Percentiles rank a stretch among this genome's conserved stretches.
Evolutionary conservation across 495 filamentous ascomycete species (phyloP).

Genomic region (Aspergillus funiculosus): DNA sequence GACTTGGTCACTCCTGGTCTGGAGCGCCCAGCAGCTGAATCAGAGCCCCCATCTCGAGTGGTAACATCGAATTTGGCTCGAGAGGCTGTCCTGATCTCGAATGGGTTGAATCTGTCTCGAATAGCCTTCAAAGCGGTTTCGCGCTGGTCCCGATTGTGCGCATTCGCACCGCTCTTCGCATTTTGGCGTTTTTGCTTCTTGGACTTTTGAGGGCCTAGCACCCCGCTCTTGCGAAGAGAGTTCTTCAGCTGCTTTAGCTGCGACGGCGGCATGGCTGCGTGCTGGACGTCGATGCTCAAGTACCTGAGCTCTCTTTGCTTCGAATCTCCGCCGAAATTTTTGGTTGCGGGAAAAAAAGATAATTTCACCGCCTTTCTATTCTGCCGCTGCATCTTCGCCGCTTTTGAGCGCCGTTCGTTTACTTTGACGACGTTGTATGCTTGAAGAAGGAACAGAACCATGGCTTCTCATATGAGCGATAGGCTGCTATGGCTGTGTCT

Average conservation of each 20-base stretch:
- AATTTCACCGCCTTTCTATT: slow-evolving; percentile 35
- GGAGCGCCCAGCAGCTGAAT: slow-evolving; percentile 44
- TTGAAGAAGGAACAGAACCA: slow-evolving; percentile 13
- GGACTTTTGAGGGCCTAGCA: slow-evolving; percentile 81
- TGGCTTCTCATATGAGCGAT: slow-evolving; percentile 40
- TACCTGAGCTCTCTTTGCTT: slow-evolving; percentile 2
- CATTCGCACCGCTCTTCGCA: slow-evolving; percentile 54
- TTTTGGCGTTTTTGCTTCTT: slow-evolving; percentile 83
- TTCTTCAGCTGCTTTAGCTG: slow-evolving; percentile 93
- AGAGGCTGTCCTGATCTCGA: slow-evolving; percentile 74
- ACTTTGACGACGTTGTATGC: not conserved
- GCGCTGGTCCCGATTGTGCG: slow-evolving; percentile 64
- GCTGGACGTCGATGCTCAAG: slow-evolving; percentile 8
- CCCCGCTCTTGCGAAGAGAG: slow-evolving; percentile 78
- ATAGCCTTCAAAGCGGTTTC: slow-evolving; percentile 72
- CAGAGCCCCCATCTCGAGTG: slow-evolving; percentile 47
- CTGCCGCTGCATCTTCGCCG: slow-evolving; percentile 32
- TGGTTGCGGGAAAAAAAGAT: slow-evolving; percentile 25
- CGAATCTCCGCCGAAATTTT: slow-evolving; percentile 22
- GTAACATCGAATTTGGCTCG: slow-evolving; percentile 73
- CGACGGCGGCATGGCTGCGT: slow-evolving; percentile 74
- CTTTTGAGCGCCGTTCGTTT: slow-evolving; percentile 16
- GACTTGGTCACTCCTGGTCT: slow-evolving; percentile 81
- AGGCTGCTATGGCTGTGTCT: slow-evolving; percentile 42
- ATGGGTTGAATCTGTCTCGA: slow-evolving; percentile 94